A percentile compares a stretch with the other conserved stretches of the same genome.
Conservation (phyloP, 768 basidiomycete genomes). For the Hygrophoropsis aurantiaca region DNA sequence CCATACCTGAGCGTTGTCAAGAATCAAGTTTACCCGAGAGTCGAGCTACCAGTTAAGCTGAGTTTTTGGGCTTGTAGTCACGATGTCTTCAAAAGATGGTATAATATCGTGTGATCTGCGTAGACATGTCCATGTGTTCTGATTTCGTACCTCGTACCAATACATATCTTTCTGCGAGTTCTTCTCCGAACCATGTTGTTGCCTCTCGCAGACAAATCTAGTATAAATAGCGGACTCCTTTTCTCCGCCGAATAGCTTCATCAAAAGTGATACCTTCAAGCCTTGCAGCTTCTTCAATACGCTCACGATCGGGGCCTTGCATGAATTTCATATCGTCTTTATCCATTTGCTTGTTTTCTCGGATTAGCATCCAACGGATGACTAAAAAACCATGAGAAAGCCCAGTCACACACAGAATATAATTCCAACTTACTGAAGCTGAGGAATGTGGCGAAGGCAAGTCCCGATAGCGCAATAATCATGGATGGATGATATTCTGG, state of each 20-base stretch:
- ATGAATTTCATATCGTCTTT: conserved; percentile 44
- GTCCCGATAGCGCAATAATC: conserved; percentile 43
- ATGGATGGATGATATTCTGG: conserved; percentile 64
- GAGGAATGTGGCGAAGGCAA: conserved; percentile 31
- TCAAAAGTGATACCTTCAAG: conserved; percentile 61
- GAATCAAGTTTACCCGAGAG: background rate
- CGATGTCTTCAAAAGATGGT: too few relatives aligned
- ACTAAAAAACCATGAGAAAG: conserved; percentile 25
- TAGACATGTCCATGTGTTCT: too few relatives aligned
- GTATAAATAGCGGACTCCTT: conserved; percentile 59
- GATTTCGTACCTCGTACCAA: too few relatives aligned
- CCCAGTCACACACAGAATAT: background rate
- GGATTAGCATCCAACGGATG: conserved; percentile 44
- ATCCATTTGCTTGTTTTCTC: conserved; percentile 52
- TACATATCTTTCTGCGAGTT: too few relatives aligned
- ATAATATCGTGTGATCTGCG: too few relatives aligned
- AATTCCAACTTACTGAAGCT: conserved; percentile 29
- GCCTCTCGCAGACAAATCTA: conserved; percentile 18
- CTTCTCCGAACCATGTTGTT: too few relatives aligned
- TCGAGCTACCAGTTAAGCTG: background rate
- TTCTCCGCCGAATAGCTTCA: conserved; percentile 55
- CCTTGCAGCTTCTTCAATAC: conserved; percentile 58
- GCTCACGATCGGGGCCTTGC: conserved; percentile 43
- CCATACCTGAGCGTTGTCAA: too few relatives aligned
- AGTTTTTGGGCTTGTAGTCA: too few relatives aligned